Conservation (phyloP, 305 asterid genomes). For the Fraxinus latifolia region DNA sequence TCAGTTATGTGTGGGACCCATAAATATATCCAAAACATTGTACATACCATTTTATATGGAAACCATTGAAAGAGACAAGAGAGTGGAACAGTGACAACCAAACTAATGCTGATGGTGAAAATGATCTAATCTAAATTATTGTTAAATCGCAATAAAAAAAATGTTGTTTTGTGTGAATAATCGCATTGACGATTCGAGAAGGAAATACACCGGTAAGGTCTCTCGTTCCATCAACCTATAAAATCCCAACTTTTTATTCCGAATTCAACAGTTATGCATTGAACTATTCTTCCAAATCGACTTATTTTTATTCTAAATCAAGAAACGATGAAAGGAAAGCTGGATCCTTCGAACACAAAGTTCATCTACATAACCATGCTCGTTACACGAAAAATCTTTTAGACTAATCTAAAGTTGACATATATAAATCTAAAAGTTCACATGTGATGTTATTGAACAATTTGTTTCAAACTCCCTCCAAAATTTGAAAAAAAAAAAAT, state of each 20-base stretch:
- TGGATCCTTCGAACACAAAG: not conserved
- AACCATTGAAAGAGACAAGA: not conserved
- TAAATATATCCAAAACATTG: not conserved
- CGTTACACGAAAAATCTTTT: not conserved
- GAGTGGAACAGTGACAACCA: not conserved
- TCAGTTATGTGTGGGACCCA: not conserved
- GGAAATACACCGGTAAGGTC: not conserved
- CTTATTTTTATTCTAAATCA: not conserved
- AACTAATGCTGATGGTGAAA: not conserved
- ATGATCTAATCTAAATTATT: not conserved
- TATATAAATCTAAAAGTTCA: not conserved
- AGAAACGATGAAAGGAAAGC: not conserved
- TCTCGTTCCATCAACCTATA: not conserved
- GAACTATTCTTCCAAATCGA: not conserved
- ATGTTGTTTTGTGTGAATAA: not conserved
- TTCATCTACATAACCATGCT: not conserved
- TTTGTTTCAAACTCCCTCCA: conserved; percentile 11
- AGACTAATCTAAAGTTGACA: not conserved
- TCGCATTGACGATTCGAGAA: not conserved
- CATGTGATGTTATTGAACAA: not conserved
- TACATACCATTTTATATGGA: not conserved
- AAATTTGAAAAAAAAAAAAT: not conserved
- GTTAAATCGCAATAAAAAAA: no score
- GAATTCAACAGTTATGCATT: not conserved
- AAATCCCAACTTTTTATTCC: not conserved